These are phyloP conservation scores for Primulina huaijiensis DNA, from an alignment of 257 asterid genomes.

Conservation along the genomic window DNA sequence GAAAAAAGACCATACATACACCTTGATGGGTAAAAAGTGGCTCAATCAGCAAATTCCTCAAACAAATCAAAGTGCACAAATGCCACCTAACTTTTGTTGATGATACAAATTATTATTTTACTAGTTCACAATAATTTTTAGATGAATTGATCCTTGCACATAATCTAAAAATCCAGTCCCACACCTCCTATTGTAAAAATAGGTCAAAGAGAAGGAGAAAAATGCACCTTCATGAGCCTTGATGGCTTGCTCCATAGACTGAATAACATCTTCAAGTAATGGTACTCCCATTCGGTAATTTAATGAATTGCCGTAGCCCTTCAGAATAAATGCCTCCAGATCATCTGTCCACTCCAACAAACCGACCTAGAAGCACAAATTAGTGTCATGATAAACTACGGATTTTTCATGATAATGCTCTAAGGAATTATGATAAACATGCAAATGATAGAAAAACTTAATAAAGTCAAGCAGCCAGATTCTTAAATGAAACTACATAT, in stretches of 20 bases:
- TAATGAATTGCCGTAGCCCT: conserved; percentile 89
- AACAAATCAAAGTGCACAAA: too few species aligned
- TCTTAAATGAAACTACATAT: conserved; percentile 9
- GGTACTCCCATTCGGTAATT: conserved; percentile 97
- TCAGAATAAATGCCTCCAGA: conserved; percentile 75
- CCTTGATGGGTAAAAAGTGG: too few species aligned
- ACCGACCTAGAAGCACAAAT: conserved; percentile 45
- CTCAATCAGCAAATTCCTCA: too few species aligned
- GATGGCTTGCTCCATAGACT: conserved; percentile 90
- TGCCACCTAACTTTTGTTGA: too few species aligned
- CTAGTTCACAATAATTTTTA: too few species aligned
- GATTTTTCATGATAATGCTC: conserved; percentile 3
- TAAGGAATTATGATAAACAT: not conserved
- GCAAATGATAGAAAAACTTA: not conserved
- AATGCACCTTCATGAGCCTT: conserved; percentile 66
- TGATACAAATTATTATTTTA: too few species aligned
- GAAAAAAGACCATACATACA: too few species aligned
- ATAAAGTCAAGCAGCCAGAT: conserved; percentile 12
- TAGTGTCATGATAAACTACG: conserved; percentile 16
- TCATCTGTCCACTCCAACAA: conserved; percentile 97
- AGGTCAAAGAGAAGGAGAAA: conserved; percentile 5
- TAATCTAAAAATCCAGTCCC: too few species aligned
- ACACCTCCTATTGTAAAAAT: not conserved
- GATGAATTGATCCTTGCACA: too few species aligned
- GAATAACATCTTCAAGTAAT: conserved; percentile 80